Base-by-base conservation (phyloP, 2,329 filamentous ascomycete genomes). In the Alternaria alternata region DNA sequence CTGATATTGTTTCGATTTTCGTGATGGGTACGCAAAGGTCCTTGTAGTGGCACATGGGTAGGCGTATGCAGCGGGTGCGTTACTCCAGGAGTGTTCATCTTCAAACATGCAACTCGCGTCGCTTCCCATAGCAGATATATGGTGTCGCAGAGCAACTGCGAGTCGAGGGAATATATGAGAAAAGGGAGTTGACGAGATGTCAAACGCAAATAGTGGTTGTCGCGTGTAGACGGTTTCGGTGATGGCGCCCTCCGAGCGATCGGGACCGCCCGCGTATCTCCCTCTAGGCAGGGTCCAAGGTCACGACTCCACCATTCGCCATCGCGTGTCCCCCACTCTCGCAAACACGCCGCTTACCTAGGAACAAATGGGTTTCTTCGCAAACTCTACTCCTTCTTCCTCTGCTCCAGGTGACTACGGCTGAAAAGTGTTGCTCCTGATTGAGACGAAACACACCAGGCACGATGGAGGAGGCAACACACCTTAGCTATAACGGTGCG, bases 401-500 rank as follows among this genome's bases (percentile, higher is more conserved):
- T 58, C 42, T 51, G 42, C 42, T 39, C 58, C 67, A 14, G 66
- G 64, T 52, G 75, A 75, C 41, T 62, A 64, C 59, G 75, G 75
- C 28, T 69, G 64, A 67, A 34, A 11, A 38, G 12, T 11, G 39
- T 57, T 48, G 20, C 49, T n/a, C 20, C 36, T 32, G 36, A 28
- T 26, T 46, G 32, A 41, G 38, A 9, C 53, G 20, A 44, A 47
- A 49, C 49, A 43, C 46, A 26, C 4, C 42, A 52, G 28, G n/a
- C 54, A 68, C 26, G 44, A 78, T 77, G 75, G 69, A 71, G 36
- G 71, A 71, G 65, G 61, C 67, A 61, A 57, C 67, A 38, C 48
- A 55, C 36, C 55, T 65, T 39, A 61, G 54, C 20, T 92, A 92
- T 74, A 87, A 91, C 74, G 75, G 76, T 57, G 79, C 79, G 32